Evolutionary conservation across 768 basidiomycete genomes (phyloP).

Genomic region (Boletus coccyginus): DNA sequence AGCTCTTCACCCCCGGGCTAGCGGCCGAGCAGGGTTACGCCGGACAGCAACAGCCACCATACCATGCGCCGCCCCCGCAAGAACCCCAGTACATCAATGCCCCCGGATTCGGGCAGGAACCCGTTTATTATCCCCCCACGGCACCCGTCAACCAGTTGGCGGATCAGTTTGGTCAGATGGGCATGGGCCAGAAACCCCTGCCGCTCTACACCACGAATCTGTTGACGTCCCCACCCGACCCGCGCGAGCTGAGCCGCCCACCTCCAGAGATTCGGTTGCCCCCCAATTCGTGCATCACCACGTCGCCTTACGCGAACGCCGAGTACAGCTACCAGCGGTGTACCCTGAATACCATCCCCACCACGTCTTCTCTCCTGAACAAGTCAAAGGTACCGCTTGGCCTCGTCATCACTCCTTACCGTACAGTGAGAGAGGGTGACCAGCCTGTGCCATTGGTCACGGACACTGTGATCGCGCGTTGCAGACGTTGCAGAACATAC

Average conservation of each 20-base stretch:
- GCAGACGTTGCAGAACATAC: constrained; percentile 93
- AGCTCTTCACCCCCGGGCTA: constrained; percentile 86
- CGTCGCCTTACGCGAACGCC: constrained; percentile 76
- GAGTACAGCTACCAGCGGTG: constrained; percentile 89
- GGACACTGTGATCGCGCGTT: constrained; percentile 94
- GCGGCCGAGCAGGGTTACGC: constrained; percentile 67
- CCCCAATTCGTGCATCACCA: constrained; percentile 76
- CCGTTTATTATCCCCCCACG: constrained; percentile 36
- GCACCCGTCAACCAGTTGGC: constrained; percentile 59
- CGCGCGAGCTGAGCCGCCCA: constrained; percentile 71
- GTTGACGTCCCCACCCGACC: constrained; percentile 90
- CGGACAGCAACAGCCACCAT: constrained; percentile 54
- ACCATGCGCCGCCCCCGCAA: constrained; percentile 46
- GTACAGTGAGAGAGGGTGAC: constrained; percentile 80
- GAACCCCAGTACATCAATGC: constrained; percentile 45
- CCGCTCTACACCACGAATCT: constrained; percentile 87
- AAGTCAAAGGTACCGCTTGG: constrained; percentile 92
- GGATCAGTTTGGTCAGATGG: constrained; percentile 90
- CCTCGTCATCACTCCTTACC: constrained; percentile 87
- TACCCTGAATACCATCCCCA: constrained; percentile 92
- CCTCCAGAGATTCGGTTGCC: constrained; percentile 92
- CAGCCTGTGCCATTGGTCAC: constrained; percentile 85
- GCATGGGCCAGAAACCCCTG: constrained; percentile 75
- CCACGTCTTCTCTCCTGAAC: constrained; percentile 78
- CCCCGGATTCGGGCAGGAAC: constrained; percentile 44